Percentiles rank a stretch among this genome's conserved stretches.
These are phyloP conservation scores for sorghum (Sorghum bicolor) DNA, from an alignment of 176 grass and related monocot genomes.

Conservation along the genomic window Sorghum_bicolor_NCBIv3 NC_012875.2:50298501-50299000, in stretches of 20 bases:
- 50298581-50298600: constrained; percentile 97
- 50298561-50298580: constrained; percentile 86
- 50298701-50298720: constrained; percentile 33
- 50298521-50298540: constrained; percentile 99
- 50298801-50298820: constrained; percentile 54
- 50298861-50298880: constrained; percentile 47
- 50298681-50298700: constrained; percentile 13
- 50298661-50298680: constrained; percentile 22
- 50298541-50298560: constrained; percentile 94
- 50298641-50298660: constrained; percentile 40
- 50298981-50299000: neutral
- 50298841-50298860: constrained; percentile 17
- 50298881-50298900: constrained; percentile 97
- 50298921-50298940: constrained; percentile 99
- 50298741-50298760: constrained; percentile 77
- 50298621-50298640: constrained; percentile 91
- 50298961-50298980: constrained; percentile 31
- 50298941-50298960: constrained; percentile 69
- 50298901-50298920: constrained; percentile 92
- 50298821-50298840: constrained; percentile 30
- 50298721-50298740: constrained; percentile 79
- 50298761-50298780: constrained; percentile 71
- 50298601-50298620: constrained; percentile 94
- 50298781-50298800: constrained; percentile 82
- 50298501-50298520: constrained; percentile 19